Evolutionary conservation across 192 early-diverging fungal genomes (phyloP).

Genomic region (Podila horticola): DNA sequence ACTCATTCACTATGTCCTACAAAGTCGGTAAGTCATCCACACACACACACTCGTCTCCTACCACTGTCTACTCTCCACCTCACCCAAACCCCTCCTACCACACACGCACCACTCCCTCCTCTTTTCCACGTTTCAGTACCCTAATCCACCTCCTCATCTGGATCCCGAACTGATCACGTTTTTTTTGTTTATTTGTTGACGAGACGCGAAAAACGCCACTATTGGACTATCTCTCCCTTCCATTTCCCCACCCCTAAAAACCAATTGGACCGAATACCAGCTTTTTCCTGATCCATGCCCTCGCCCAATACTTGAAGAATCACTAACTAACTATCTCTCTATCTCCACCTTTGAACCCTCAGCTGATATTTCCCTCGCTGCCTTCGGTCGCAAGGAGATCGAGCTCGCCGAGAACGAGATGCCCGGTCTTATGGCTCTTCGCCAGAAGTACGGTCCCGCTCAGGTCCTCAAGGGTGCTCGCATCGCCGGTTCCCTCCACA

Average conservation of each 20-base stretch:
- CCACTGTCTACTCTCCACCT: not conserved
- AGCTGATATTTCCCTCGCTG: constrained; percentile 66
- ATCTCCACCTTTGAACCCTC: not conserved
- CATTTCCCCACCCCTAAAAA: too few species aligned
- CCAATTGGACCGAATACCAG: not conserved
- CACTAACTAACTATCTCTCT: constrained; percentile 1
- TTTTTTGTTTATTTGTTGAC: not conserved
- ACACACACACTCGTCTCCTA: not conserved
- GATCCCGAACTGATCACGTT: not conserved
- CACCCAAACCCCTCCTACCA: not conserved
- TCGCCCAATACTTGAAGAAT: not conserved
- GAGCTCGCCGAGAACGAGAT: constrained; percentile 97
- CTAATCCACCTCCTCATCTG: not conserved
- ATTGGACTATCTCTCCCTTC: too few species aligned
- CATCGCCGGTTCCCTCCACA: constrained; percentile 98
- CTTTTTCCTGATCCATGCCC: not conserved
- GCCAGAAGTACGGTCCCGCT: constrained; percentile 89
- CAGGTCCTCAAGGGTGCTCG: constrained; percentile 95
- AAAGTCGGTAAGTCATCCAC: constrained; percentile 32
- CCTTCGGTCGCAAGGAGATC: constrained; percentile 98
- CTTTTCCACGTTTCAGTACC: not conserved
- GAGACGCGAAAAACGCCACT: too few species aligned
- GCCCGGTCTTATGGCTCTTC: constrained; percentile 97
- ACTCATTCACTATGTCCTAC: constrained; percentile 34
- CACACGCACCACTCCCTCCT: not conserved